Conservation (phyloP, 2,329 filamentous ascomycete species). For the Zarea fungicola region DNA sequence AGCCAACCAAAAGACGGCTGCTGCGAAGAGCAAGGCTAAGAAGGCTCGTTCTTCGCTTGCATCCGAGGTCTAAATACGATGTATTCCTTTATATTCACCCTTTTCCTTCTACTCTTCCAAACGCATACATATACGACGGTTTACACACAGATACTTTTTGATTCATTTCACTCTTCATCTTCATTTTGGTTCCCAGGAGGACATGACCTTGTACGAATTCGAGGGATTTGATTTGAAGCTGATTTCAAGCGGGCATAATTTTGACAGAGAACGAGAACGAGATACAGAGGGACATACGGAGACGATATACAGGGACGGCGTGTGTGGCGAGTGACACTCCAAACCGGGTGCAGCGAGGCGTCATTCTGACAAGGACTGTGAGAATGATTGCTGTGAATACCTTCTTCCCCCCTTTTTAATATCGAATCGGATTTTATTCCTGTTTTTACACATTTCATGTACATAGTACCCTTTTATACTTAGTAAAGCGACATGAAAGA, state of each 20-base stretch:
- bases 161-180: background rate
- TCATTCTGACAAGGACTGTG: no score
- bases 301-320: no score
- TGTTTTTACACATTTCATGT: no score
- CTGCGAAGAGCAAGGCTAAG: slow-evolving; percentile 36
- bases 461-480: no score
- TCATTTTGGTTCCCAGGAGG: background rate
- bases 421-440: no score
- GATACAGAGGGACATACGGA: no score
- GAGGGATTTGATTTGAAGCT: background rate
- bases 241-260: background rate
- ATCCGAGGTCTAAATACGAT: slow-evolving; percentile 16
- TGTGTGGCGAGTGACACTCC: no score
- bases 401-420: no score
- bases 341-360: no score
- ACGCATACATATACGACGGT: background rate
- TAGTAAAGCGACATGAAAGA: no score
- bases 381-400: no score
- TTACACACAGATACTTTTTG: background rate
- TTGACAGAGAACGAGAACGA: no score
- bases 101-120: background rate
- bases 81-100: background rate
- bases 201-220: background rate
- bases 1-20: slow-evolving; percentile 35
- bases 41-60: slow-evolving; percentile 39